Evolutionary conservation across 2,329 filamentous ascomycete species (phyloP), one percentile per base, ranked within the genome.

Genomic region (Chrysoporthe austroafricana): DNA sequence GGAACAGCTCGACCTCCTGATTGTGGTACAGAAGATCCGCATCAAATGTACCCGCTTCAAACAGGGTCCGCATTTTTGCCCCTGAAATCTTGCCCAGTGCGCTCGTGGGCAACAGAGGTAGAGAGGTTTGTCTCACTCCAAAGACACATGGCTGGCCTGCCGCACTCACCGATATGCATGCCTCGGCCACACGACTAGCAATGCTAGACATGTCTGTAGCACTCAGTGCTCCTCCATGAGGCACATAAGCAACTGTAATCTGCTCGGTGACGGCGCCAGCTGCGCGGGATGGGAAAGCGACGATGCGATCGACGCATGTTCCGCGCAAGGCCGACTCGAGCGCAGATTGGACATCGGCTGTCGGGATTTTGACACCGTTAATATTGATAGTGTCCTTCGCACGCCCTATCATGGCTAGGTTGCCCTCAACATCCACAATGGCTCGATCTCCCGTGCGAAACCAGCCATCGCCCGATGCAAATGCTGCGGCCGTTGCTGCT

Each of bases 401-500:
- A 18, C 81, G 73, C 1, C 81, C 81, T 0, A 71, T 68, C 1
- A 85, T 66, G 50, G 74, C 66, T 3, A 84, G 73, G 16, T 76
- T 72, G 1, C 80, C 79, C 0, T 69, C 36, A 0, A 58, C 14
- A 64, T 83, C 80, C 16, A 82, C 71, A 7, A 69, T 66, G 1
- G 72, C 80, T 13, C 70, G 68, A 66, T 83, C 81, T 0, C 80
- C 81, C 0, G 81, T 83, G 6, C 69, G 70, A 66, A 82, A 83
- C 80, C 81, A 83, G 1, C 78, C 77, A 70, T 82, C 79, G 0
- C 42, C 42, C 42, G 83, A 77, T 0, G 85, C 88, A 63, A 90
- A 81, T 0, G 85, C 85, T 42, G 87, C 83, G 16, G 71, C 74
- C 0, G 89, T 91, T 1, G 86, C 88, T 58, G 83, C 78, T 0